These are phyloP conservation scores for Cutaneotrichosporon mucoides DNA, from an alignment of 1,284 basidiomycete species.

Conservation along the genomic window DNA sequence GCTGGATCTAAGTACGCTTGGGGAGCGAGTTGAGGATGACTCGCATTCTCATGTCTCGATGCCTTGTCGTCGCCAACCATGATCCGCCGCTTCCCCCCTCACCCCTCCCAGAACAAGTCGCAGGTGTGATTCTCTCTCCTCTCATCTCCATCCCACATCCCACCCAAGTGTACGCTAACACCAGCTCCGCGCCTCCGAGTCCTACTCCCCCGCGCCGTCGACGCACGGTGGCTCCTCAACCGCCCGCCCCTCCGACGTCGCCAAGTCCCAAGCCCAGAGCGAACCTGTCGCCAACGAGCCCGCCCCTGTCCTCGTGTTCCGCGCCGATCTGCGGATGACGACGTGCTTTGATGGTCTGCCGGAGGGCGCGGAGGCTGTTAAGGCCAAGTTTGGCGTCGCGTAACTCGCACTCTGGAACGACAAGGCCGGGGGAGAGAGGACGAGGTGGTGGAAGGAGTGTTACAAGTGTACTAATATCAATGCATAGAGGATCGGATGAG, in stretches of 20 bases:
- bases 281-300: background rate
- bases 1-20: too few relatives aligned
- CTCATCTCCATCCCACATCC: background rate
- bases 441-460: too few relatives aligned
- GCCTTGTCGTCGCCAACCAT: background rate
- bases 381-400: slow-evolving; percentile 19
- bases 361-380: slow-evolving; percentile 21
- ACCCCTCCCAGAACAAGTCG: background rate
- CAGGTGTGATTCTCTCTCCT: background rate
- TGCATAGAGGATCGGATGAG: too few relatives aligned
- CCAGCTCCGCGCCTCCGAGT: slow-evolving; percentile 4
- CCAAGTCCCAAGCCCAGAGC: background rate
- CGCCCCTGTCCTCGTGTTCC: slow-evolving; percentile 20
- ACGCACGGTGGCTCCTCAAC: background rate
- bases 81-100: background rate
- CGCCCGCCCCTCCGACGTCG: background rate
- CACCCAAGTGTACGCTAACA: background rate
- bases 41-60: background rate
- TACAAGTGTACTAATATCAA: too few relatives aligned
- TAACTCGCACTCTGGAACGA: background rate
- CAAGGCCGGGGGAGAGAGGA: too few relatives aligned
- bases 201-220: background rate
- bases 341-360: slow-evolving; percentile 26
- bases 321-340: slow-evolving; percentile 26
- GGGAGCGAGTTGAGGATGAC: too few relatives aligned